Base-by-base conservation (phyloP, 345 rosid species). In the Citrus glauca region DNA sequence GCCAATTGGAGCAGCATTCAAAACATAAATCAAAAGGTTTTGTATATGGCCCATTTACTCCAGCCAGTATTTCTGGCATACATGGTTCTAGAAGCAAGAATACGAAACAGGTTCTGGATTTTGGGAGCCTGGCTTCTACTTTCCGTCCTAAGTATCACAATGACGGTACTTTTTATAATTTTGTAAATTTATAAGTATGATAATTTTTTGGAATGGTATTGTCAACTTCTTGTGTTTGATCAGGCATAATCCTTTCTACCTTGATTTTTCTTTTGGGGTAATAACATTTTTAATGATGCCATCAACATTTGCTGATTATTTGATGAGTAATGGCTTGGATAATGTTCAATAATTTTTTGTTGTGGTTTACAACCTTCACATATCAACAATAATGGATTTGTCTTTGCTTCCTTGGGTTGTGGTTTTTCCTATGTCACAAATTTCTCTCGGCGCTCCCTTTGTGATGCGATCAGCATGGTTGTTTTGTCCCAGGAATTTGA, bases 1-100 rank as follows among this genome's bases (percentile, higher is more conserved):
- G 50, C 50, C 13, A 4, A 45, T 45, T 45, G 50, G 50, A 45
- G 50, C 50, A 45, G 50, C 17, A 45, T 45, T 45, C 50, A 11
- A 45, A 45, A 45, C 50, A 45, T 11, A 45, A 45, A 45, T 45
- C 50, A 45, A 45, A 45, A 45, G 50, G 50, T 13, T 45, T 45
- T 45, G 50, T 45, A 3, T 53, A 16, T 17, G 57, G 57, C 22
- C 57, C 57, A 16, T 53, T 53, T 53, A 19, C 57, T 66, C 91
- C 91, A 25, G 75, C 65, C 17, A 75, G 69, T 33, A 63, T 73
- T 67, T 61, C 77, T 7, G 50, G 20, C 57, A 16, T 17, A 19
- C 6, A 17, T 53, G 57, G 5, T 53, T 16, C 57, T 19, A 16
- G 20, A 19, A 53, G 2, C 20, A 53, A 53, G 20, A 17, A 53